Base-by-base conservation (phyloP, 805 yeast genomes). In the Hanseniaspora mollemarum region DNA sequence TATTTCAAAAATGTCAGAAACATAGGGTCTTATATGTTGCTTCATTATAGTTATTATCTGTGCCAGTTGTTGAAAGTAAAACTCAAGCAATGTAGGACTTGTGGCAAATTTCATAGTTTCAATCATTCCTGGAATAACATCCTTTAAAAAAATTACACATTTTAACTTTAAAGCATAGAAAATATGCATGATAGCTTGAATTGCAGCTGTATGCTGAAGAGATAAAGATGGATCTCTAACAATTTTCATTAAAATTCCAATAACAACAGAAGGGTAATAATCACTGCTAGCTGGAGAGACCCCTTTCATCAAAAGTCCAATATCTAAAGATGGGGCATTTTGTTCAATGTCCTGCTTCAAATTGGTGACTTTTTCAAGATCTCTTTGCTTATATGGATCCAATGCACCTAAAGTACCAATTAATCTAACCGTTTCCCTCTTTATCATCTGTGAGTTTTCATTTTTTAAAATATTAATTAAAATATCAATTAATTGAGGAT, bases 341-440 rank as follows among this genome's bases (percentile, higher is more conserved):
- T 85, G 90, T 56, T 85, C 94, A 0, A 76, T 81, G 3, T 67
- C 55, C 28, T 63, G 62, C 51, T 66, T 66, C 1, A 67, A 62
- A 42, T 75, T 78, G 0, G 82, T 75, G 1, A 72, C 73, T 52
- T 85, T 80, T 61, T 88, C 97, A 9, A 88, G 85, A 58, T 87
- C 95, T 51, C 95, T 78, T 58, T 87, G 94, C 61, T 86, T 88
- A 62, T 90, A 92, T 1, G 99, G 99, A 65, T 92, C 98, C 43
- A 92, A 69, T 0, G 98, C 98, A 55, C 99, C 99, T 38, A 92
- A 69, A 31, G 88, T 87, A 61, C 99, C 99, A 52, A 92, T 70
- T 22, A 92, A 67, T 56, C 90, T 74, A 1, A 92, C 95, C 0
- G 96, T 83, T 62, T 92, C 97, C 52, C 95, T 71, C 59, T 92